Percentiles rank a stretch among this genome's conserved stretches.
phyloP scores from a whole-genome alignment of 2,329 filamentous ascomycete genomes.

The Cercospora sp. region DNA sequence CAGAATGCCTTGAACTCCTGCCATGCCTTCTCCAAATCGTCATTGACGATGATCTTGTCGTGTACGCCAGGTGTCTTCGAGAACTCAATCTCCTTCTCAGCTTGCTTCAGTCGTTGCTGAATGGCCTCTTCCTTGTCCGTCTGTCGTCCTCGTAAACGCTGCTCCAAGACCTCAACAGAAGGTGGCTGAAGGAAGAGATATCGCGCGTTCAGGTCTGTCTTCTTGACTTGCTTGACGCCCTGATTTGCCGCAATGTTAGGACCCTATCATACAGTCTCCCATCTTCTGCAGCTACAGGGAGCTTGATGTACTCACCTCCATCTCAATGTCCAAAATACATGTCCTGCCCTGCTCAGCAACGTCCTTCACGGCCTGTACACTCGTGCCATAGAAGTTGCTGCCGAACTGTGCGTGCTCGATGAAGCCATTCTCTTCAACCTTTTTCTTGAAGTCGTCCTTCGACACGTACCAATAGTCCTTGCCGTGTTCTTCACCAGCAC shows the following conservation, averaged over 20 bases:
- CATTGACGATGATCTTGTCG: constrained; percentile 67
- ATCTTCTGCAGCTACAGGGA: not conserved
- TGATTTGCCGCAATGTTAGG: constrained; percentile 33
- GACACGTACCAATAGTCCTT: constrained; percentile 79
- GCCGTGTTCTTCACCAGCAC: constrained; percentile 72
- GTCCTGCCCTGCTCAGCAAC: constrained; percentile 68
- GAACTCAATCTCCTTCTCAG: constrained; percentile 72
- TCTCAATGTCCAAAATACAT: constrained; percentile 92
- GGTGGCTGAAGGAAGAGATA: constrained; percentile 87
- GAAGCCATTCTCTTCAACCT: constrained; percentile 71
- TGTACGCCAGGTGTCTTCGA: constrained; percentile 66
- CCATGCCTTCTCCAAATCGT: constrained; percentile 62
- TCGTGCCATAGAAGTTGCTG: constrained; percentile 84
- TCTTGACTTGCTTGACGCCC: constrained; percentile 91
- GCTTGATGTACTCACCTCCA: constrained; percentile 64
- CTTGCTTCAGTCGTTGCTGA: constrained; percentile 68
- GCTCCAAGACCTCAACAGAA: constrained; percentile 70
- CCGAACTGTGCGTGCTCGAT: constrained; percentile 87
- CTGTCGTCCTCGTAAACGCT: constrained; percentile 69
- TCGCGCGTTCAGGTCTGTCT: constrained; percentile 69
- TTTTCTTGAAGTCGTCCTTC: constrained; percentile 64
- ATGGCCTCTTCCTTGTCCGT: constrained; percentile 77
- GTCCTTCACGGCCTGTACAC: constrained; percentile 73
- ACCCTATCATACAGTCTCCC: not conserved
- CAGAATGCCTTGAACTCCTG: constrained; percentile 47